Conservation (phyloP, 352 stramenopile species). For the Globisporangium middletonii region DNA sequence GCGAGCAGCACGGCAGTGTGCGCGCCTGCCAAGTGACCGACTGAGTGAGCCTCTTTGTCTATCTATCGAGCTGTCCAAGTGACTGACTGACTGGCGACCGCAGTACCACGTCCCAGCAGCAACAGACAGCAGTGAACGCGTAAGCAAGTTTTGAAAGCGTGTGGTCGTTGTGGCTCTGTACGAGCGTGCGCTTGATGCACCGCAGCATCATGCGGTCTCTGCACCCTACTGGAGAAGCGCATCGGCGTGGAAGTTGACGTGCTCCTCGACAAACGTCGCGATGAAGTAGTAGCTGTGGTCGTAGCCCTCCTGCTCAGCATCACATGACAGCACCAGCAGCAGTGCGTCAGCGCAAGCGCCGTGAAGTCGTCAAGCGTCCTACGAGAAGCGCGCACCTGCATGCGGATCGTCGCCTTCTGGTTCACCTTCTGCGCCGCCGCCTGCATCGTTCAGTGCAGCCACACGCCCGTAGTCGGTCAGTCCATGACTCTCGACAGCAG, state of each 20-base stretch:
- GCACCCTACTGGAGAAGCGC: conserved; percentile 64
- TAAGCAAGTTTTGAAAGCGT: too few relatives aligned
- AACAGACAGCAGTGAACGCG: too few relatives aligned
- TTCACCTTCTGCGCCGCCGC: conserved; percentile 70
- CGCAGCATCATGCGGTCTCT: too few relatives aligned
- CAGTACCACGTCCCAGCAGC: too few relatives aligned
- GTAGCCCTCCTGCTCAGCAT: conserved; percentile 78
- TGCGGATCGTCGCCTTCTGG: conserved; percentile 79
- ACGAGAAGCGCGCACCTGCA: conserved; percentile 30
- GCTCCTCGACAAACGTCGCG: conserved; percentile 93
- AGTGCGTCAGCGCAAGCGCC: background rate
- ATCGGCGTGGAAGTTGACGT: conserved; percentile 93
- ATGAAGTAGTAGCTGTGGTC: conserved; percentile 99
- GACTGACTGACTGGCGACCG: too few relatives aligned
- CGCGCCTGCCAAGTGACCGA: too few relatives aligned
- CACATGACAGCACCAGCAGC: background rate
- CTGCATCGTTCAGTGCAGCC: too few relatives aligned
- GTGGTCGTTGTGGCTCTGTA: too few relatives aligned
- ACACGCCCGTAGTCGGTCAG: too few relatives aligned
- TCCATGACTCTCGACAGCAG: background rate
- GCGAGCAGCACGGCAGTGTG: background rate
- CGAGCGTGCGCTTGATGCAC: too few relatives aligned
- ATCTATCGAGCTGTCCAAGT: too few relatives aligned
- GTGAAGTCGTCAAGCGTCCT: background rate
- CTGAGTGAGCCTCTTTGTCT: too few relatives aligned